Evolutionary conservation across 768 basidiomycete species (phyloP), one percentile per base, ranked within the genome.

Genomic region (Lactifluus volemus): DNA sequence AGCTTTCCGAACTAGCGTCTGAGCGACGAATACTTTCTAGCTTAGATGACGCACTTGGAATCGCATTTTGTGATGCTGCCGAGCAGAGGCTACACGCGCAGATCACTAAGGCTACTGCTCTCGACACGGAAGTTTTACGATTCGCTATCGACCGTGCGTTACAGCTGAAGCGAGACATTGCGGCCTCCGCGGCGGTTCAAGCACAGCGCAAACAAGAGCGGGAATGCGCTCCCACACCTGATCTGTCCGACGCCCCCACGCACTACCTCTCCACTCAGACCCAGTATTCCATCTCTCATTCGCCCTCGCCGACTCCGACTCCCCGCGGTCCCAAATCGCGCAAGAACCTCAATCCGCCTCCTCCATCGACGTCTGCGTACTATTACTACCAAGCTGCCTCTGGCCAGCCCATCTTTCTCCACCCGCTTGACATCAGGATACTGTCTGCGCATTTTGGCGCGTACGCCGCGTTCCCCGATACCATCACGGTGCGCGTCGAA

Each of bases 361-460:
- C 91, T 3, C 89, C 88, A 17, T 89, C 89, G 17, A 88, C 89
- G 15, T 88, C 91, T 10, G 88, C 92, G 9, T 99, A 96, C 74
- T 94, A 89, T 70, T 99, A 89, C 73, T 99, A 98, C 72, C 97
- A 98, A 72, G 89, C 93, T 17, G 84, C 92, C 0, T 89, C 91
- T 1, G 97, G 97, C 12, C 78, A 89, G 59, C 89, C 92, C 10
- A 80, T 97, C 66, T 99, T 90, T 78, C 83, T 99, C 11, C 93
- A 97, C 68, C 96, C 96, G 3, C 81, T 99, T 34, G 96, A 99
- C 71, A 98, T 97, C 73, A 88, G 86, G 73, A 92, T 97, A 63
- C 79, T 99, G 29, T 78, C 94, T 47, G 81, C 91, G 12, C 88
- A 95, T 70, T 98, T 85, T 73, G 79, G 79, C 68, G 79, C 78